These are phyloP conservation scores for Bassia scoparia DNA, from an alignment of 148 eudicot genomes.

Conservation along the genomic window DNA sequence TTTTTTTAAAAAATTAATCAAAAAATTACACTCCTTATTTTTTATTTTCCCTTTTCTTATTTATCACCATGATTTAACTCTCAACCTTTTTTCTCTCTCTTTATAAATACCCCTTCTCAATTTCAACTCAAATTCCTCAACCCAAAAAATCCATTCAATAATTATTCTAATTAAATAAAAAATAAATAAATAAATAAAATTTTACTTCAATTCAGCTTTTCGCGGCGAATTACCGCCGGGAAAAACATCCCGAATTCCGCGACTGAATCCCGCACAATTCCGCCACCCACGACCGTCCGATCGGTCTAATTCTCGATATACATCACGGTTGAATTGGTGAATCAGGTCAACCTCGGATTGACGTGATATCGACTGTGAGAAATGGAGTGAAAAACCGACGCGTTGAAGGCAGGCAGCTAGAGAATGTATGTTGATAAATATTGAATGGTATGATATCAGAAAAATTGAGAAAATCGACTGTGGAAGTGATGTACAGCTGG, in stretches of 20 bases:
- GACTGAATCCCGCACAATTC: background rate
- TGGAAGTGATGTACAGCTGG: conserved; percentile 45
- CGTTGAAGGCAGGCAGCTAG: conserved; percentile 14
- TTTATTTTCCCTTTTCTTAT: background rate
- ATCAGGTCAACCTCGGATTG: conserved; percentile 1
- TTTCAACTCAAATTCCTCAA: background rate
- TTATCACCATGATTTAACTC: background rate
- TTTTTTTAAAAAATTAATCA: too few relatives aligned
- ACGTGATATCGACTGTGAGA: conserved; percentile 17
- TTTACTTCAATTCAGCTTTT: conserved; percentile 18
- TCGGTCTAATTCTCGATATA: conserved; percentile 15
- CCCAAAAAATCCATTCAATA: background rate
- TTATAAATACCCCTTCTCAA: background rate
- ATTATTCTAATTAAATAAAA: background rate
- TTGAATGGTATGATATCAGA: background rate
- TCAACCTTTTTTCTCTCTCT: background rate
- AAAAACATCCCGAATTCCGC: background rate
- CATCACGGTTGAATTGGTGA: background rate
- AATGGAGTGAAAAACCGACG: background rate
- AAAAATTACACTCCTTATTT: background rate
- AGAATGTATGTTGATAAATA: background rate
- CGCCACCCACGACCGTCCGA: conserved; percentile 11
- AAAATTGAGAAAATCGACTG: conserved; percentile 20
- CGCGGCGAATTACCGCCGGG: conserved; percentile 26
- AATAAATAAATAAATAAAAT: too few relatives aligned